Base-by-base conservation (phyloP, 345 rosid species). In the Leavenworthia alabamica region DNA sequence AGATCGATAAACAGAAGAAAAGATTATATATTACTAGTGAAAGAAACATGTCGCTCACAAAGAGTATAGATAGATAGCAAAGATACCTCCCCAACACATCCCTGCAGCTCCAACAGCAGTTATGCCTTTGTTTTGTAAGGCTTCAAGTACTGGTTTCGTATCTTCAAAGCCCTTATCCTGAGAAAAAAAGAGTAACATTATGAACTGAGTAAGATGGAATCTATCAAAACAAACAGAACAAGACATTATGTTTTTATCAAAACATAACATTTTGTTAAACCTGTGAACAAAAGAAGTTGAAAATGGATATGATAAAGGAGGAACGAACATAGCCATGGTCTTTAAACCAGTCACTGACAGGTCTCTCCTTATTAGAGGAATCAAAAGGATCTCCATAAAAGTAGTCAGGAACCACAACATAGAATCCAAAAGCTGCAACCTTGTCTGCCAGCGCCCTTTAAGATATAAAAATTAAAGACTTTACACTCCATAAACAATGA, bases 161-260 rank as follows among this genome's bases (percentile, higher is more conserved):
- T 88, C 84, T 68, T 86, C 95, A 75, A 71, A 71, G 17, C 90
- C 96, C 72, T 86, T 91, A 47, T 81, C 82, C 98, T 91, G 45
- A 23, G 36, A 66, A 12, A 52, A 66, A 12, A 52, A 48, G 11
- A 23, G 4, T 37, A 11, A 11, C 7, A 41, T n/a, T 1, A 32
- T 15, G 41, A 68, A 24, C 9, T 40, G 33, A 56, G 43, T 53
- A 23, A 56, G 33, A 6, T 62, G 42, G 33, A 43, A 36, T 22
- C 20, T 32, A 32, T 50, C 23, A 26, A 51, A 29, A 52, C 40
- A 56, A 56, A 50, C 28, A 53, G 13, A 59, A 52, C 32, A 68
- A 52, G n/a, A 33, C n/a, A n/a, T n/a, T n/a, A n/a, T n/a, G n/a
- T n/a, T n/a, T n/a, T n/a, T n/a, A n/a, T n/a, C n/a, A n/a, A 35